These are phyloP conservation scores for Biscutella laevigata DNA, from an alignment of 441 rosid genomes.

Conservation along the genomic window DNA sequence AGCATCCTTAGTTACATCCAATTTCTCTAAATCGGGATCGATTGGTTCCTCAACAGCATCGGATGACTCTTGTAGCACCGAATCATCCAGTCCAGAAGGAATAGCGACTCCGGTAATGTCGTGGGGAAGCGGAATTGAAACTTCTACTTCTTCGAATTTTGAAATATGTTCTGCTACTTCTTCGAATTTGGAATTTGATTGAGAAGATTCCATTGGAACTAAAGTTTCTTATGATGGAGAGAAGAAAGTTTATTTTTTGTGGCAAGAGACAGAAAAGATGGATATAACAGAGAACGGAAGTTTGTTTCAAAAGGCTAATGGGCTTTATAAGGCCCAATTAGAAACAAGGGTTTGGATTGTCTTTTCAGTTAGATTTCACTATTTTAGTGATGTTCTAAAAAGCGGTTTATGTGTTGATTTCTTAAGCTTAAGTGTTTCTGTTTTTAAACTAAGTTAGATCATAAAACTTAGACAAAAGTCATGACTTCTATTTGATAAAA, in stretches of 20 bases:
- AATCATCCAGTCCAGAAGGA: neutral
- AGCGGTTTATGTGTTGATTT: too few species aligned
- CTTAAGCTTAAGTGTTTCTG: too few species aligned
- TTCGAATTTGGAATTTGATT: constrained; percentile 20
- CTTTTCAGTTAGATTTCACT: too few species aligned
- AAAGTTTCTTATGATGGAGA: neutral
- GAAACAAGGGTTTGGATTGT: neutral
- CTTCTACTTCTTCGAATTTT: constrained; percentile 10
- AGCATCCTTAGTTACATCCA: constrained; percentile 4
- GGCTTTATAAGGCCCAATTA: constrained; percentile 11
- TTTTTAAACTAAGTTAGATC: too few species aligned
- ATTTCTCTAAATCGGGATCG: constrained; percentile 2
- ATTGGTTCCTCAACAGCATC: constrained; percentile 6
- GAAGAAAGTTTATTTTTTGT: neutral
- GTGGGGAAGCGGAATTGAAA: neutral
- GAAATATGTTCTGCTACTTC: constrained; percentile 13
- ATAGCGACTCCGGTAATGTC: constrained; percentile 1
- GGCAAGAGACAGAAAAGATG: neutral
- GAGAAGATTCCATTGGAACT: constrained; percentile 41
- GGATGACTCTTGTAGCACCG: neutral
- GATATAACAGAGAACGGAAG: neutral
- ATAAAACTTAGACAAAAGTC: too few species aligned
- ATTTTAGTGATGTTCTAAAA: too few species aligned
- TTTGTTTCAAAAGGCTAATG: neutral
- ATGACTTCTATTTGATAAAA: too few species aligned